These are phyloP conservation scores for Umbelopsis sp. DNA, from an alignment of 192 early-diverging fungal genomes.

Conservation along the genomic window DNA sequence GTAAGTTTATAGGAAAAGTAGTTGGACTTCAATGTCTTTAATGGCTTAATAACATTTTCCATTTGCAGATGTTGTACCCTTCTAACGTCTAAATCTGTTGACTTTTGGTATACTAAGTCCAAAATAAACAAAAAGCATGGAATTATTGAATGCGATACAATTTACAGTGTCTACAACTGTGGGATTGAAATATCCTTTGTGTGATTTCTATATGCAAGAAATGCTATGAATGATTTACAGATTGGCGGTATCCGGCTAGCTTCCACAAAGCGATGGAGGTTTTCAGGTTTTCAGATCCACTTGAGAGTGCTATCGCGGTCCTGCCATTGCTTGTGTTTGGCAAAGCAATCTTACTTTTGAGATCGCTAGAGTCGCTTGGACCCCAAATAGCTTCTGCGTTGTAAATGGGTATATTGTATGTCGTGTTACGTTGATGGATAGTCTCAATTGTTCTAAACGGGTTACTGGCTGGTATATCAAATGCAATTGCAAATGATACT, in stretches of 20 bases:
- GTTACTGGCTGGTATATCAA: too few relatives aligned
- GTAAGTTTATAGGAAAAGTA: constrained; percentile 55
- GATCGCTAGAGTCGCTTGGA: background rate
- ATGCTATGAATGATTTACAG: background rate
- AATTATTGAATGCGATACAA: background rate
- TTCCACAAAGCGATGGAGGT: background rate
- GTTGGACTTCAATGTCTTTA: background rate
- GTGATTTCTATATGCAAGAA: background rate
- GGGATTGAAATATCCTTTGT: background rate
- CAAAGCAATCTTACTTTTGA: background rate
- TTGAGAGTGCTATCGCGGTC: background rate
- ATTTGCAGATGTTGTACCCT: constrained; percentile 90
- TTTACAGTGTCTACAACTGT: background rate
- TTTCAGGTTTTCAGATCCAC: background rate
- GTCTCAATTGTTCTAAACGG: background rate
- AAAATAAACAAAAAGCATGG: constrained; percentile 18
- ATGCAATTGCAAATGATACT: background rate
- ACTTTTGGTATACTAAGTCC: constrained; percentile 9
- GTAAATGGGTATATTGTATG: background rate
- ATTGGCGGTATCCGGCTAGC: background rate
- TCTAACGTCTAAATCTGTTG: constrained; percentile 57
- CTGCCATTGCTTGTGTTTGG: too few relatives aligned
- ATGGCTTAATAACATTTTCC: constrained; percentile 21
- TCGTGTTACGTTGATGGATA: background rate
- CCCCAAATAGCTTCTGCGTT: background rate